Percentiles rank a stretch among this genome's conserved stretches.
phyloP scores from a whole-genome alignment of 345 rosid genomes.

The Arabidopsis thaliana region DNA sequence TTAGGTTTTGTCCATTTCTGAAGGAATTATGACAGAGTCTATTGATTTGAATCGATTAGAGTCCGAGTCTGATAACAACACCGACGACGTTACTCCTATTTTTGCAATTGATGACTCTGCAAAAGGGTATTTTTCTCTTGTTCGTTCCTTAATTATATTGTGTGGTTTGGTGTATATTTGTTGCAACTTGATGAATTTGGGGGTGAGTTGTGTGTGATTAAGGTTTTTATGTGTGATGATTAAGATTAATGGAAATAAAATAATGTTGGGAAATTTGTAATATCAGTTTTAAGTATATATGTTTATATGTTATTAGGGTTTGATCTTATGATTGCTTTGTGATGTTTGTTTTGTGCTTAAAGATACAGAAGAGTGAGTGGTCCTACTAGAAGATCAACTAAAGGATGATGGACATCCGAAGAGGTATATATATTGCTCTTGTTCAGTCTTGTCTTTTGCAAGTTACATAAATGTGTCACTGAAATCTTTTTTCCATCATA shows the following conservation, averaged over 20 bases:
- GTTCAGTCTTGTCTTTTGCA: background rate
- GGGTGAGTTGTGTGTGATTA: background rate
- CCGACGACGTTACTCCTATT: constrained; percentile 7
- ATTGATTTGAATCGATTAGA: background rate
- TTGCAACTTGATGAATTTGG: background rate
- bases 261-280: background rate
- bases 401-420: constrained; percentile 34
- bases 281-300: background rate
- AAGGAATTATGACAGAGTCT: constrained; percentile 1
- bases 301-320: background rate
- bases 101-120: constrained; percentile 10
- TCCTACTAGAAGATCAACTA: constrained; percentile 27
- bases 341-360: background rate
- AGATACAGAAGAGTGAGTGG: constrained; percentile 24
- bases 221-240: background rate
- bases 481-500: background rate
- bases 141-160: background rate
- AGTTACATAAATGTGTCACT: background rate
- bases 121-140: background rate
- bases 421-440: background rate
- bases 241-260: background rate
- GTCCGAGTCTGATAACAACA: background rate
- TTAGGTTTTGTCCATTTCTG: background rate
- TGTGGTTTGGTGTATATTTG: background rate
- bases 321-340: background rate